Base-by-base conservation (phyloP, 2,329 filamentous ascomycete species). In the Verticillium nonalfalfae region DNA sequence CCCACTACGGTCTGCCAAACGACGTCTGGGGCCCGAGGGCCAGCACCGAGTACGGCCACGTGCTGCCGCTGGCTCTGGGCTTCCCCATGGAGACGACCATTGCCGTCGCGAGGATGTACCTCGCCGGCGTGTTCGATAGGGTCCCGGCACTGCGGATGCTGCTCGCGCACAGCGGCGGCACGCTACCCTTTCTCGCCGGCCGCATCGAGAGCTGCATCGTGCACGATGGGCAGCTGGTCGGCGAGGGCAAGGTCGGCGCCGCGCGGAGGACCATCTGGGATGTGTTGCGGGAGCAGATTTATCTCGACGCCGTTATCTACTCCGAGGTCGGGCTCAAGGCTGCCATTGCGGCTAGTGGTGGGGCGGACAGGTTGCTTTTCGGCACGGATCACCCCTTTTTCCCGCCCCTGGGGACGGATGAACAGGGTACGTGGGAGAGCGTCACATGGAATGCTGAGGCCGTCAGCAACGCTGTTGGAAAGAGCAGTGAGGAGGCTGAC, bases 51-150 rank as follows among this genome's bases (percentile, higher is more conserved):
- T 97, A 96, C 71, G 93, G 93, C 0, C 93, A 97, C 72, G 92
- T 97, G 1, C 80, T 97, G 2, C 90, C 93, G 0, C 79, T 97
- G 0, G 91, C 92, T 0, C 78, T 97, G 3, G 93, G 93, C 0
- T 97, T 97, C 71, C 93, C 93, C 0, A 85, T 97, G 66, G 93
- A 97, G 76, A 97, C 93, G 0, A 97, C 93, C 1, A 94, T 97
- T 67, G 91, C 93, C 0, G 88, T 97, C 2, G 86, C 90, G 4
- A 82, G 93, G 56, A 96, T 97, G 91, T 87, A 92, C 60, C 79
- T 97, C n/a, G 85, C 89, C 0, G 90, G 91, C 0, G 90, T 96
- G 0, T 97, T 95, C 73, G 92, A 96, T 72, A 81, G 84, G 10
- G 89, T 92, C 55, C 84, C 83, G 0, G 77, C 79, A 9, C 75